phyloP scores from a whole-genome alignment of 73 alveolate species.

The Paramecium primaurelia region DNA sequence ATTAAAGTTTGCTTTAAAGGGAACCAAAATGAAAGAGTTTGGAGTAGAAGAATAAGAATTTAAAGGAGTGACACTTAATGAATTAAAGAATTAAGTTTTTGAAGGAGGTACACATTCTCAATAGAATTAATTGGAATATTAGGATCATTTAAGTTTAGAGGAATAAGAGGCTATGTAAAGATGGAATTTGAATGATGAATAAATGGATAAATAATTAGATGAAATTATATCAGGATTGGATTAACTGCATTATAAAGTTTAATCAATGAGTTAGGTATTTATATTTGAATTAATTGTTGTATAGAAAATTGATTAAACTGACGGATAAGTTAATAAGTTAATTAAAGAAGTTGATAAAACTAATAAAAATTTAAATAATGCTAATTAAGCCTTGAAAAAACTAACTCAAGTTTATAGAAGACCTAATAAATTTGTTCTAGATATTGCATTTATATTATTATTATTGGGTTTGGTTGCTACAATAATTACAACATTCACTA shows the following conservation, averaged over 20 bases:
- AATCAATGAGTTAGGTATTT: not conserved
- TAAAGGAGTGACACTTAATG: not conserved
- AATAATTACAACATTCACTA: not conserved
- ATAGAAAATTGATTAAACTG: not conserved
- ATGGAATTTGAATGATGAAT: slow-evolving; percentile 7
- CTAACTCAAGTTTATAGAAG: slow-evolving; percentile 21
- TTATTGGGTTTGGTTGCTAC: slow-evolving; percentile 11
- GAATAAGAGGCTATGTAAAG: not conserved
- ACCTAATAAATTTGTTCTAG: slow-evolving; percentile 10
- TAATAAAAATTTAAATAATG: not conserved
- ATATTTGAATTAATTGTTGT: not conserved
- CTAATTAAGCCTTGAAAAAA: not conserved
- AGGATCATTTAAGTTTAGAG: not conserved
- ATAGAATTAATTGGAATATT: not conserved
- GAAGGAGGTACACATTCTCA: not conserved
- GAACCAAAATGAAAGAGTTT: slow-evolving; percentile 17
- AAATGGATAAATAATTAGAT: slow-evolving; percentile 4
- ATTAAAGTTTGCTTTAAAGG: not conserved
- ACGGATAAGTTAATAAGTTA: not conserved
- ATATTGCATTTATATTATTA: not conserved
- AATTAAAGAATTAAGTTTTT: not conserved
- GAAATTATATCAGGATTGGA: not conserved
- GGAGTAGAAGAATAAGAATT: slow-evolving; percentile 22
- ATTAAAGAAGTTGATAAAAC: slow-evolving; percentile 10
- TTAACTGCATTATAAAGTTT: not conserved